Evolutionary conservation across 306 rosid genomes (phyloP).

Genomic region (Lathyrus aphaca): DNA sequence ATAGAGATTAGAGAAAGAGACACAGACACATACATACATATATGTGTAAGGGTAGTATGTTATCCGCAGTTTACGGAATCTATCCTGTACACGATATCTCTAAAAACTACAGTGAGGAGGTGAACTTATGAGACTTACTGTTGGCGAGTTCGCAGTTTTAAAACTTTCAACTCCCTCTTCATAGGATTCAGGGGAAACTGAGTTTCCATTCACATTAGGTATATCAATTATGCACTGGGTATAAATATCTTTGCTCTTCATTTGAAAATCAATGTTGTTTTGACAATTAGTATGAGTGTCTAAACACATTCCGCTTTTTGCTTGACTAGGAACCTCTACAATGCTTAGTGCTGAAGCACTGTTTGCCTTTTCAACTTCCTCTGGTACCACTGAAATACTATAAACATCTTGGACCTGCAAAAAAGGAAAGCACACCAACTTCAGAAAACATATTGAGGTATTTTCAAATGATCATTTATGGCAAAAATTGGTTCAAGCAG

Average conservation of each 20-base stretch:
- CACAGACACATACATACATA: background rate
- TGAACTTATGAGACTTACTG: constrained; percentile 56
- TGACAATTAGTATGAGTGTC: constrained; percentile 61
- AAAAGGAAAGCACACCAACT: constrained; percentile 19
- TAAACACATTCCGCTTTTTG: constrained; percentile 51
- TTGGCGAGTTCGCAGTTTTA: constrained; percentile 58
- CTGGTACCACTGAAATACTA: constrained; percentile 60
- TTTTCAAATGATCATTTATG: constrained; percentile 18
- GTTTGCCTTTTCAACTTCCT: constrained; percentile 50
- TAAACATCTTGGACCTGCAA: constrained; percentile 72
- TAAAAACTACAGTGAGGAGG: constrained; percentile 31
- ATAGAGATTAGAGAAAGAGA: background rate
- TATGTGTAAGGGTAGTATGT: background rate
- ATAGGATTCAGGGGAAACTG: constrained; percentile 52
- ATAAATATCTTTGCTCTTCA: constrained; percentile 52
- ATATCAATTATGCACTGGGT: constrained; percentile 69
- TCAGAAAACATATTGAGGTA: background rate
- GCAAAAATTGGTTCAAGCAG: constrained; percentile 27
- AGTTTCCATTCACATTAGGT: constrained; percentile 59
- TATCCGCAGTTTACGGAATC: background rate
- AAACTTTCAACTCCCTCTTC: constrained; percentile 64
- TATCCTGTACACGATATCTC: constrained; percentile 14
- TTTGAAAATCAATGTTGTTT: constrained; percentile 59
- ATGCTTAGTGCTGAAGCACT: constrained; percentile 63
- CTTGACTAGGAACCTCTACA: constrained; percentile 64